Conservation (phyloP, 2,329 filamentous ascomycete genomes). For the Penicillium sp. region DNA sequence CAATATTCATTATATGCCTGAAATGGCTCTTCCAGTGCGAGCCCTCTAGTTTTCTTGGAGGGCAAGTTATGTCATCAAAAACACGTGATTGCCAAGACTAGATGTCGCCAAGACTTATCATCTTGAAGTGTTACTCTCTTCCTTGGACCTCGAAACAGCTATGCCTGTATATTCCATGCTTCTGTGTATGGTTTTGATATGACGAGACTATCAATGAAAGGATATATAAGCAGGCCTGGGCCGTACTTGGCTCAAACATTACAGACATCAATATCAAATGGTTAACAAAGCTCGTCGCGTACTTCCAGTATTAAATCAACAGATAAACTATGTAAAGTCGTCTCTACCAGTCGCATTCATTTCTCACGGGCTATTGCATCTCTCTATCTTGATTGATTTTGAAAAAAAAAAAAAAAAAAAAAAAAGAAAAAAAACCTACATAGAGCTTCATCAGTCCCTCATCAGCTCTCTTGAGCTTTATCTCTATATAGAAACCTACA, state of each 20-base stretch:
- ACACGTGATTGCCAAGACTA: neutral
- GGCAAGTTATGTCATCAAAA: slow-evolving; percentile 2
- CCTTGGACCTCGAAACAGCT: neutral
- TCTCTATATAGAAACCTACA: neutral
- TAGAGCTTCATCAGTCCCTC: neutral
- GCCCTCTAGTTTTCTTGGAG: slow-evolving; percentile 1
- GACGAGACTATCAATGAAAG: neutral
- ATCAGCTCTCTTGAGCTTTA: neutral
- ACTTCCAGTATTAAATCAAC: neutral
- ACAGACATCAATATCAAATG: neutral
- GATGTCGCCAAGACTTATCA: neutral
- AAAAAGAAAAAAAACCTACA: neutral
- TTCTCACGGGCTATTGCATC: neutral
- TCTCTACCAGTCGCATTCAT: neutral
- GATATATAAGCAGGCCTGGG: neutral
- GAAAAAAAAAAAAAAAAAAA: neutral
- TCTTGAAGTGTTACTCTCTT: neutral
- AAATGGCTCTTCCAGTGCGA: neutral
- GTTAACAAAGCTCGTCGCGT: neutral
- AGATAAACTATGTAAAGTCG: neutral
- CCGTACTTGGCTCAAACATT: neutral
- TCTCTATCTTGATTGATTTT: neutral
- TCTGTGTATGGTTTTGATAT: neutral
- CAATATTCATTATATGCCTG: neutral
- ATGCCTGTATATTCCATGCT: neutral